A percentile compares a stretch with the other conserved stretches of the same genome.
Evolutionary conservation across 305 asterid genomes (phyloP).

Genomic region (Rubia tinctorum): DNA sequence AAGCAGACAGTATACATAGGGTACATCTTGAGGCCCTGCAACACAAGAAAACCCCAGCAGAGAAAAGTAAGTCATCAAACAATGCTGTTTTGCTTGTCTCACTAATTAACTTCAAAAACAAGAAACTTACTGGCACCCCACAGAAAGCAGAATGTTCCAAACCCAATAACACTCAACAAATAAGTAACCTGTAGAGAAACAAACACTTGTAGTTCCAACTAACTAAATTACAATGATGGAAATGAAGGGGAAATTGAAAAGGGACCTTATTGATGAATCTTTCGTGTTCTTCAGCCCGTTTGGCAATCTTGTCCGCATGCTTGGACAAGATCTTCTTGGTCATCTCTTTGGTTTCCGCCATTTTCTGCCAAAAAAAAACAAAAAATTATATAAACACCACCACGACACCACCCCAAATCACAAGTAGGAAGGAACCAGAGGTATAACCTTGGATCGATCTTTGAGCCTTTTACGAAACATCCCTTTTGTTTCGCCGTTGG

Average conservation of each 20-base stretch:
- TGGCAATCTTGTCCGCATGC: constrained; percentile 87
- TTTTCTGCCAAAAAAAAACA: constrained; percentile 47
- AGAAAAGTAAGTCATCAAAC: constrained; percentile 17
- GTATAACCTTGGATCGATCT: constrained; percentile 54
- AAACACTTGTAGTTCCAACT: constrained; percentile 6
- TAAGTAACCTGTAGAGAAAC: constrained; percentile 67
- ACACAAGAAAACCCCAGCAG: constrained; percentile 14
- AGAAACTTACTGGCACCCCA: constrained; percentile 88
- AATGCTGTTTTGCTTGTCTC: background rate
- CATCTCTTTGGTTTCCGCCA: constrained; percentile 77
- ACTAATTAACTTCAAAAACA: constrained; percentile 1
- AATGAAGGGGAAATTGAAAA: background rate
- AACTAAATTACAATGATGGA: background rate
- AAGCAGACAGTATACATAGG: constrained; percentile 76
- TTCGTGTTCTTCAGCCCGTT: constrained; percentile 96
- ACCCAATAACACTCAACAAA: constrained; percentile 89
- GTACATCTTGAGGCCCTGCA: constrained; percentile 96
- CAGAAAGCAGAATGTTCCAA: constrained; percentile 91
- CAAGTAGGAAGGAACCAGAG: background rate
- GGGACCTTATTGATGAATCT: constrained; percentile 79
- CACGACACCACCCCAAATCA: constrained; percentile 16
- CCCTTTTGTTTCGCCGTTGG: constrained; percentile 40
- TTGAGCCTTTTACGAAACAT: constrained; percentile 38
- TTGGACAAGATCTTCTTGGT: constrained; percentile 75
- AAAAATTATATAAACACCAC: background rate